Percentiles rank a stretch among this genome's conserved stretches.
phyloP scores from a whole-genome alignment of 2,329 filamentous ascomycete genomes.

The Tolypocladium album region DNA sequence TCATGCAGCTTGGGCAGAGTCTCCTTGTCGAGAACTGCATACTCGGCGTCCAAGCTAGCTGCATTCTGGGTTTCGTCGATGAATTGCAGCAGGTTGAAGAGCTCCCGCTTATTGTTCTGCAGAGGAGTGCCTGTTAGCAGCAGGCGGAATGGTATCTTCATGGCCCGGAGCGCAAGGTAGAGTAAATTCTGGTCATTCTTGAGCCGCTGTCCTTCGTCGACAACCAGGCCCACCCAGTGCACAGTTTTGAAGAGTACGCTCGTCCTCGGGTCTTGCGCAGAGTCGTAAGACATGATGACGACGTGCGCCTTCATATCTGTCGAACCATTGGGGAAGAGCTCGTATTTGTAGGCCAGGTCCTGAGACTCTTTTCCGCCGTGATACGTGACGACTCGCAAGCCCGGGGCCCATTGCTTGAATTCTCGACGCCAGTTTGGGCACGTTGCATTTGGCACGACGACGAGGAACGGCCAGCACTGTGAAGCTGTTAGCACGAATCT shows the following conservation, averaged over 20 bases:
- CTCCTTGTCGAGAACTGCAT: slow-evolving; percentile 67
- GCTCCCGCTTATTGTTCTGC: slow-evolving; percentile 88
- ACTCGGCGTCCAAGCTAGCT: slow-evolving; percentile 62
- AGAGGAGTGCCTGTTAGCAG: slow-evolving; percentile 85
- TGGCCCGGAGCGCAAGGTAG: slow-evolving; percentile 60
- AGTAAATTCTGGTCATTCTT: slow-evolving; percentile 86
- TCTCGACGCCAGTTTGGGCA: slow-evolving; percentile 97
- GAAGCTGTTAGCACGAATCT: slow-evolving; percentile 5
- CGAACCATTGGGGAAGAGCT: slow-evolving; percentile 63
- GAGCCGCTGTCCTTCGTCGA: slow-evolving; percentile 89
- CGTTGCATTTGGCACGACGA: slow-evolving; percentile 90
- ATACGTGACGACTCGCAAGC: slow-evolving; percentile 80
- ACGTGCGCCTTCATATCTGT: slow-evolving; percentile 75
- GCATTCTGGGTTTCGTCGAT: slow-evolving; percentile 65
- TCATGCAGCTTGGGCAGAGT: slow-evolving; percentile 74
- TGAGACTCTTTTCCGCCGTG: slow-evolving; percentile 70
- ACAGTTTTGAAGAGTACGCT: slow-evolving; percentile 56
- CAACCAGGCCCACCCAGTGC: slow-evolving; percentile 78
- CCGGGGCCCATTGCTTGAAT: slow-evolving; percentile 86
- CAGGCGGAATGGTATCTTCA: slow-evolving; percentile 74
- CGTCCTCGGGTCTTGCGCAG: slow-evolving; percentile 63
- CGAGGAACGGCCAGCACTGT: slow-evolving; percentile 76
- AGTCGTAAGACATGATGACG: slow-evolving; percentile 91
- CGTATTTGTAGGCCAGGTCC: slow-evolving; percentile 67
- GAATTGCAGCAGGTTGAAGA: slow-evolving; percentile 96